A percentile compares a stretch with the other conserved stretches of the same genome.
phyloP scores from a whole-genome alignment of 2,329 filamentous ascomycete species.

The Chaetomium strumarium region DNA sequence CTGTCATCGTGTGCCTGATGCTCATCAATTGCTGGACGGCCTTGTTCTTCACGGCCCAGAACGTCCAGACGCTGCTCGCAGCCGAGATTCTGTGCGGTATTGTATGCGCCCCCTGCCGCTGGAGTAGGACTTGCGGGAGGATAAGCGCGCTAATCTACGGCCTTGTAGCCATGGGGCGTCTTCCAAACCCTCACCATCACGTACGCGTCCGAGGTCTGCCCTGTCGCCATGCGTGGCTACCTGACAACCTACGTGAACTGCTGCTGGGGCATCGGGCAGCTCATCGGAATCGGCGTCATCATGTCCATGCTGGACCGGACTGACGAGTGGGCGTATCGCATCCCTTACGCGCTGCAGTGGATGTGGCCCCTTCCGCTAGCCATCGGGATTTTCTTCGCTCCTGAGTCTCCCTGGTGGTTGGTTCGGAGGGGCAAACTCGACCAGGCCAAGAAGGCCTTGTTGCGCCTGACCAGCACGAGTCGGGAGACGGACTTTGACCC shows the following conservation, averaged over 20 bases:
- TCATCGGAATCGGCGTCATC: conserved; percentile 68
- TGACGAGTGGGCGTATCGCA: conserved; percentile 60
- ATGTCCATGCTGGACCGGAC: conserved; percentile 58
- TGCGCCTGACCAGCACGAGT: conserved; percentile 58
- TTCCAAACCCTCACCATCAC: conserved; percentile 50
- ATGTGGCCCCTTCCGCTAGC: conserved; percentile 67
- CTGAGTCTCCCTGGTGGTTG: conserved; percentile 71
- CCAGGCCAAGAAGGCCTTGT: conserved; percentile 60
- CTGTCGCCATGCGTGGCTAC: conserved; percentile 64
- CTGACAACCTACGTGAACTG: conserved; percentile 71
- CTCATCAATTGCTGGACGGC: conserved; percentile 52
- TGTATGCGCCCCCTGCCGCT: conserved; percentile 17
- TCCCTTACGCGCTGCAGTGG: conserved; percentile 70
- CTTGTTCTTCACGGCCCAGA: conserved; percentile 60
- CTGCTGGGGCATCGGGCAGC: conserved; percentile 71
- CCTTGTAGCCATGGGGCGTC: conserved; percentile 36
- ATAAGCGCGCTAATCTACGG: conserved; percentile 4
- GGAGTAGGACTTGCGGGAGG: too few species aligned
- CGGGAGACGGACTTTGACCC: conserved; percentile 68
- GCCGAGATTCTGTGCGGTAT: conserved; percentile 58
- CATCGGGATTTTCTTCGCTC: conserved; percentile 61
- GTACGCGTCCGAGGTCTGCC: conserved; percentile 68
- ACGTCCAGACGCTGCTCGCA: conserved; percentile 51
- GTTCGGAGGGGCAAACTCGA: conserved; percentile 59
- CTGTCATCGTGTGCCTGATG: conserved; percentile 53